Conservation (phyloP, 2,329 filamentous ascomycete genomes). For the Endothia cerciana region DNA sequence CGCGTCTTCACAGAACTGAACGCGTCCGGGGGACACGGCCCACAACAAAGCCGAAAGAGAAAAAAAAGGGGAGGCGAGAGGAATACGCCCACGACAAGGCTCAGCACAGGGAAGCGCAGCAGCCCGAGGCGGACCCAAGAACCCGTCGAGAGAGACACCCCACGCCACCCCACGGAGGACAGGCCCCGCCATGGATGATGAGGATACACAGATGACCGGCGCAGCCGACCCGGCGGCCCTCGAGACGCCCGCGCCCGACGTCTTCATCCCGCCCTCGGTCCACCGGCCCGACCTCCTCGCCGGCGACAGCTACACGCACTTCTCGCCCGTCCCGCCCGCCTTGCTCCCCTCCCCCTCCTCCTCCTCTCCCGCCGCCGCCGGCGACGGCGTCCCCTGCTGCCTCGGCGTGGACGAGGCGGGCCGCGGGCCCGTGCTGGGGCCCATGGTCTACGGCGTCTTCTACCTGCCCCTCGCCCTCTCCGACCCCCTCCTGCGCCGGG, state of each 20-base stretch:
- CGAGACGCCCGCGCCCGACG: constrained; percentile 39
- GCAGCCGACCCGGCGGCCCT: constrained; percentile 40
- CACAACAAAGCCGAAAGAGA: no score
- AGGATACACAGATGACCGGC: constrained; percentile 43
- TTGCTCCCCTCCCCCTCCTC: constrained; percentile 57
- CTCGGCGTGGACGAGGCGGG: constrained; percentile 94
- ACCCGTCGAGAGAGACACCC: no score
- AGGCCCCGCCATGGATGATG: constrained; percentile 38
- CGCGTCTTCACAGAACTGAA: no score
- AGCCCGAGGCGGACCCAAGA: no score
- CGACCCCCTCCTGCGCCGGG: constrained; percentile 73
- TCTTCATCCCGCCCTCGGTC: constrained; percentile 73
- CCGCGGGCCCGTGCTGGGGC: constrained; percentile 88
- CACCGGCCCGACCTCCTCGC: constrained; percentile 58
- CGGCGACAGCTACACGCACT: constrained; percentile 73
- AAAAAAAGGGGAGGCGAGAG: no score
- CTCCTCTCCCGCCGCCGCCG: constrained; percentile 30
- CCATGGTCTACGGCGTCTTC: constrained; percentile 73
- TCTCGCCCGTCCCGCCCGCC: constrained; percentile 67
- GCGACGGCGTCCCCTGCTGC: constrained; percentile 63
- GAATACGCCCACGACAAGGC: no score
- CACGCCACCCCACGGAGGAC: no score
- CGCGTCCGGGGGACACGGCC: no score
- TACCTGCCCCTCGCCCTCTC: constrained; percentile 74
- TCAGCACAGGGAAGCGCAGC: no score